phyloP scores from a whole-genome alignment of 345 rosid species.

The Hirschfeldia incana region DNA sequence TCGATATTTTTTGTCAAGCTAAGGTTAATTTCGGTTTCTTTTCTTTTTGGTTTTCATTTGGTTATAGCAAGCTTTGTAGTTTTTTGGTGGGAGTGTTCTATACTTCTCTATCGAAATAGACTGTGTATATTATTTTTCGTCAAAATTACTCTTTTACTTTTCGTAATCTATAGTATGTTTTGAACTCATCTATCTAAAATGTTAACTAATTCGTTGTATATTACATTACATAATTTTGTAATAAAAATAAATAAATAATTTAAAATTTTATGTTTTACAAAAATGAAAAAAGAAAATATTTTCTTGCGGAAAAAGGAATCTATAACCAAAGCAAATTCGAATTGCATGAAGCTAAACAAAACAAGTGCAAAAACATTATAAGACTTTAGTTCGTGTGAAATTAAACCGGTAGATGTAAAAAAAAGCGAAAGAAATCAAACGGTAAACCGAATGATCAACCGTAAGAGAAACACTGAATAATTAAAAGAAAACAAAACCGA shows the following conservation, averaged over 20 bases:
- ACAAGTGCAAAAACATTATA: background rate
- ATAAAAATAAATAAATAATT: too few relatives aligned
- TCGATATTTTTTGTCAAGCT: too few relatives aligned
- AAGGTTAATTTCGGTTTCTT: too few relatives aligned
- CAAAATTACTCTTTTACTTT: too few relatives aligned
- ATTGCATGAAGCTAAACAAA: background rate
- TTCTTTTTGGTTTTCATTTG: too few relatives aligned
- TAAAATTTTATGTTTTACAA: background rate
- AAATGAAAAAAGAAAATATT: too few relatives aligned
- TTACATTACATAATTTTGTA: background rate
- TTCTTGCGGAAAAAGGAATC: too few relatives aligned
- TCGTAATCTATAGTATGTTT: too few relatives aligned
- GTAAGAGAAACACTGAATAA: background rate
- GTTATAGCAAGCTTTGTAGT: too few relatives aligned
- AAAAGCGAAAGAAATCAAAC: background rate
- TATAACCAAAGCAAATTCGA: background rate
- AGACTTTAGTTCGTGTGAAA: background rate
- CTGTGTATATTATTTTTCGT: too few relatives aligned
- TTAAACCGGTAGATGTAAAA: background rate
- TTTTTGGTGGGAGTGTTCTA: too few relatives aligned
- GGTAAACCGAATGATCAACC: background rate
- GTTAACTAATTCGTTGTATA: background rate
- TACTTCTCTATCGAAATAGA: too few relatives aligned
- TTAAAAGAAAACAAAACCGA: slow-evolving; percentile 4
- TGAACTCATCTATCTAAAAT: background rate